phyloP scores from a whole-genome alignment of 1,139 yeast genomes.

The Yamadazyma triangularis region DNA sequence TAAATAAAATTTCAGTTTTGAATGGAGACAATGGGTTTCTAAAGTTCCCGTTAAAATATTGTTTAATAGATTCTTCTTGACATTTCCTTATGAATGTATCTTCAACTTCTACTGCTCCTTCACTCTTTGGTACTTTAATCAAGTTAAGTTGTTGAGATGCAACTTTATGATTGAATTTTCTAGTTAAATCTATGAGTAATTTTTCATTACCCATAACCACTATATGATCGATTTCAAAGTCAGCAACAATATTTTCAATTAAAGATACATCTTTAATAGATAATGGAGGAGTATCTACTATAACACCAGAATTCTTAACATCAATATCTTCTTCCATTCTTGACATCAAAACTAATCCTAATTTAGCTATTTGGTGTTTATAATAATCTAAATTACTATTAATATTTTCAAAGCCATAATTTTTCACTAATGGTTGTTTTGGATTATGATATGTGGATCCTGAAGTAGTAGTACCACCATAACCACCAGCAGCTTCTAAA shows the following conservation, averaged over 20 bases:
- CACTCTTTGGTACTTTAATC: conserved; percentile 63
- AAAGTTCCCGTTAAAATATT: conserved; percentile 82
- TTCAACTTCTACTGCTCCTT: conserved; percentile 71
- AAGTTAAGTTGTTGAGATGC: conserved; percentile 39
- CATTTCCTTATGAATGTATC: conserved; percentile 62
- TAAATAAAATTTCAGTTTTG: conserved; percentile 39
- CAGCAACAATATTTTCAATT: conserved; percentile 57
- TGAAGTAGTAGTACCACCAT: conserved; percentile 82
- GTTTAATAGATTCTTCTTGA: conserved; percentile 76
- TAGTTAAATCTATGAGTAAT: conserved; percentile 58
- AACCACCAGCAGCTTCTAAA: conserved; percentile 63
- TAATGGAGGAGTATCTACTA: conserved; percentile 80
- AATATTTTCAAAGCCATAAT: conserved; percentile 66
- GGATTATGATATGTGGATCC: conserved; percentile 82
- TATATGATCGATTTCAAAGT: conserved; percentile 54
- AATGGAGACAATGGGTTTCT: conserved; percentile 71
- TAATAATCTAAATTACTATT: conserved; percentile 59
- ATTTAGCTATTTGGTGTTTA: conserved; percentile 48
- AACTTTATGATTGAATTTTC: conserved; percentile 47
- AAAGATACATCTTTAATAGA: conserved; percentile 45
- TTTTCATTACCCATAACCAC: conserved; percentile 65
- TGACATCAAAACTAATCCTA: conserved; percentile 56
- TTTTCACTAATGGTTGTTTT: conserved; percentile 81
- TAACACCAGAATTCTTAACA: conserved; percentile 53
- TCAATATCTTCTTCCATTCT: conserved; percentile 54